Evolutionary conservation across 768 basidiomycete genomes (phyloP).

Genomic region (Hemileccinum rubropunctum): DNA sequence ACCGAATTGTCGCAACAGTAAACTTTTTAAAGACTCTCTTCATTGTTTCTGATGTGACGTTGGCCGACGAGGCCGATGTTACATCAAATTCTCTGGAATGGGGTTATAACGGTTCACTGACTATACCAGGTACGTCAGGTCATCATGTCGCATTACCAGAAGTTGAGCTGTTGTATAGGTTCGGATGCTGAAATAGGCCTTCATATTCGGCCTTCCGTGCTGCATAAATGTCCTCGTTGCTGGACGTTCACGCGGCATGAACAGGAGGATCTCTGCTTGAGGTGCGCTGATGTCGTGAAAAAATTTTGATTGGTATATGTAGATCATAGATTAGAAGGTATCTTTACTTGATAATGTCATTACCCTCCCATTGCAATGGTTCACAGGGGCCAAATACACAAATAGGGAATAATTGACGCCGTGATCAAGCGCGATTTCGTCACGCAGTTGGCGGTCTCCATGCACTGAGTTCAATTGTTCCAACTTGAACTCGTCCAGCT

Average conservation of each 20-base stretch:
- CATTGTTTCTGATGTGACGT: slow-evolving; percentile 69
- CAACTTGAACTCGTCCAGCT: neutral
- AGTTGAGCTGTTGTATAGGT: slow-evolving; percentile 2
- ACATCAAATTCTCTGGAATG: slow-evolving; percentile 43
- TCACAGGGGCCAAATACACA: slow-evolving; percentile 8
- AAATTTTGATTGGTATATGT: slow-evolving; percentile 4
- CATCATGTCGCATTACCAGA: neutral
- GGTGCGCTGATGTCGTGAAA: slow-evolving; percentile 46
- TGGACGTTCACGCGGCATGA: slow-evolving; percentile 70
- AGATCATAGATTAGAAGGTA: neutral
- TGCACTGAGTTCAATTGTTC: slow-evolving; percentile 1
- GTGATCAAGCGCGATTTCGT: neutral
- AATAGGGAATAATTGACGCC: slow-evolving; percentile 9
- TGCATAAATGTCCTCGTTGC: slow-evolving; percentile 84
- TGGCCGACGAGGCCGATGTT: slow-evolving; percentile 46
- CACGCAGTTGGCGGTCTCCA: neutral
- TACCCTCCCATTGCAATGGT: neutral
- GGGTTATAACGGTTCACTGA: slow-evolving; percentile 45
- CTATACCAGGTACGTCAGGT: slow-evolving; percentile 44
- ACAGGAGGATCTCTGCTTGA: slow-evolving; percentile 55
- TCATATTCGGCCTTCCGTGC: slow-evolving; percentile 57
- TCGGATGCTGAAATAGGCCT: slow-evolving; percentile 37
- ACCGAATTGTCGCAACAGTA: slow-evolving; percentile 38
- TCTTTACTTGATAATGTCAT: neutral
- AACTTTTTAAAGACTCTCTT: slow-evolving; percentile 68